A percentile compares a stretch with the other conserved stretches of the same genome.
Evolutionary conservation across 768 basidiomycete genomes (phyloP).

Genomic region (Rhizopogon vesiculosus): DNA sequence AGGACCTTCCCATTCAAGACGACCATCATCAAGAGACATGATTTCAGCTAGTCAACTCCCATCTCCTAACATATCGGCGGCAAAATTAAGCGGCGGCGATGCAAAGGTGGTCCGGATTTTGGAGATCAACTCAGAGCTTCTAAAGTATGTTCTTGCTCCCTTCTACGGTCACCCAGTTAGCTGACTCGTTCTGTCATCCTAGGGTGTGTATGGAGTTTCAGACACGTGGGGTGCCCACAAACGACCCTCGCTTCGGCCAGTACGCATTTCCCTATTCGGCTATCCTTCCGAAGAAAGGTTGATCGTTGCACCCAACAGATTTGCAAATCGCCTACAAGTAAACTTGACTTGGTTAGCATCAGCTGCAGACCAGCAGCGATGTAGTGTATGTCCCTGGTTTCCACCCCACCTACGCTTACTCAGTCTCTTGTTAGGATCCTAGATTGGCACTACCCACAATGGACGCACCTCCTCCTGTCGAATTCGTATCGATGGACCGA

Average conservation of each 20-base stretch:
- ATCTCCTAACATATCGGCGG: constrained; percentile 17
- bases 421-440: constrained; percentile 22
- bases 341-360: constrained; percentile 71
- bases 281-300: background rate
- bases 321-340: constrained; percentile 54
- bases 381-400: constrained; percentile 35
- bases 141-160: constrained; percentile 46
- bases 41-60: constrained; percentile 22
- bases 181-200: constrained; percentile 2
- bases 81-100: constrained; percentile 18
- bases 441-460: constrained; percentile 49
- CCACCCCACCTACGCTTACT: background rate
- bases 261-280: constrained; percentile 29
- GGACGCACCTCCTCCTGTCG: constrained; percentile 48
- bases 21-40: constrained; percentile 21
- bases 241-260: constrained; percentile 54
- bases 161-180: constrained; percentile 1
- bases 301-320: constrained; percentile 37
- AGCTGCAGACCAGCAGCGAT: constrained; percentile 53
- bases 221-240: constrained; percentile 38
- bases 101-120: constrained; percentile 58
- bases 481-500: constrained; percentile 50
- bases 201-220: constrained; percentile 66
- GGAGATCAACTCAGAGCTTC: constrained; percentile 63
- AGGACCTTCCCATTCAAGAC: constrained; percentile 22